Percentiles rank a stretch among this genome's conserved stretches.
phyloP scores from a whole-genome alignment of 192 early-diverging fungal genomes.

The Gamsiella multidivaricata region DNA sequence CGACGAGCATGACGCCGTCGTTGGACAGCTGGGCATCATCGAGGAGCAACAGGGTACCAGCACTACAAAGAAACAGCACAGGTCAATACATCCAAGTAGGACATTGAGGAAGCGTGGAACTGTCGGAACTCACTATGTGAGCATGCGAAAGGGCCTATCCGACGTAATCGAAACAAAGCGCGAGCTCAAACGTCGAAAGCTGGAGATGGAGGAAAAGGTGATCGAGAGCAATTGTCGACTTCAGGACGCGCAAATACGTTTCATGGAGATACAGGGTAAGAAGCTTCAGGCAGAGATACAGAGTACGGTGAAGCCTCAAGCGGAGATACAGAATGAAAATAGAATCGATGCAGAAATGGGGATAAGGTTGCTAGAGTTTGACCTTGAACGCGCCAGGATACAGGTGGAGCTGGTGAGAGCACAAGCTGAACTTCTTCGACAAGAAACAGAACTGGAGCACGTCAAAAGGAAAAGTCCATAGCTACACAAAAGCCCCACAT shows the following conservation, averaged over 20 bases:
- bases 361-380: background rate
- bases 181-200: constrained; percentile 2
- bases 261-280: background rate
- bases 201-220: background rate
- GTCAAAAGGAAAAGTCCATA: too few species aligned
- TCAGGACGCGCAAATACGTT: background rate
- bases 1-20: background rate
- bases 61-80: background rate
- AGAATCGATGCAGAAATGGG: background rate
- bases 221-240: background rate
- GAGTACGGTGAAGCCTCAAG: background rate
- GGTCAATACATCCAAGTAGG: background rate
- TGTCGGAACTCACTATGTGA: background rate
- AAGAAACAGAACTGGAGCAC: too few species aligned
- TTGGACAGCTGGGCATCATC: background rate
- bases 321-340: background rate
- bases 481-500: too few species aligned
- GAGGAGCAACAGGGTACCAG: background rate
- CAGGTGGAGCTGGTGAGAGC: too few species aligned
- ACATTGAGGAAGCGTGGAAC: background rate
- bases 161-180: background rate
- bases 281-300: background rate
- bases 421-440: too few species aligned
- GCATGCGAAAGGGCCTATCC: background rate
- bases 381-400: too few species aligned